Base-by-base conservation (phyloP, 305 asterid species). In the Fraxinus angustifolia region DNA sequence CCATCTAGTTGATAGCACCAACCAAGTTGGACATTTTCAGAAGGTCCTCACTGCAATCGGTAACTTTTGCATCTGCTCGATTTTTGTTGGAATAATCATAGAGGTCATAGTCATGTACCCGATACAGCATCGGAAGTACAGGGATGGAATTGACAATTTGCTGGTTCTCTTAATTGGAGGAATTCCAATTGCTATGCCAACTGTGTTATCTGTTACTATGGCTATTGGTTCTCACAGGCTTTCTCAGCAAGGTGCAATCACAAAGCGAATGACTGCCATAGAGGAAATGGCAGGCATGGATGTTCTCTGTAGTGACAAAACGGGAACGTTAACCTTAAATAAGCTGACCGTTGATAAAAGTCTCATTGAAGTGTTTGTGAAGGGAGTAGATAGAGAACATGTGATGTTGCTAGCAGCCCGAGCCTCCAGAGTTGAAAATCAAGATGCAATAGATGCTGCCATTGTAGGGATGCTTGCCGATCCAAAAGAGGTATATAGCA, bases 401-500 rank as follows among this genome's bases (percentile, higher is more conserved):
- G 92, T 91, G 68, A 86, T 93, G 28, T 82, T 93, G 81, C 87
- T 89, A 65, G 97, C 97, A 12, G 97, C 97, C 17, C 80, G 95
- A 81, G 97, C 97, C 70, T 93, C 97, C 0, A 88, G 97, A 82
- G 79, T 91, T 45, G 97, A 93, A 71, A 93, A 93, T 74, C 97
- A 92, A 83, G 97, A 93, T 80, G 97, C 97, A 1, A 93, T 93
- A 26, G 97, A 93, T 83, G 92, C 97, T 21, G 97, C 97, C 74
- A 93, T 93, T 77, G 97, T 93, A 0, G 93, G 95, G 77, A 92
- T 93, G 97, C 93, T 93, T 34, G 95, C 92, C 58, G 97, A 93
- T 76, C 97, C 97, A 8, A 91, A 90, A 84, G 97, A 93, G 97
- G 97, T 91, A 82, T 0, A 1, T 3, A 11, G 10, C 21, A n/a